A percentile compares a stretch with the other conserved stretches of the same genome.
Conservation (phyloP, 345 rosid genomes). For the Melastoma malabathricum region DNA sequence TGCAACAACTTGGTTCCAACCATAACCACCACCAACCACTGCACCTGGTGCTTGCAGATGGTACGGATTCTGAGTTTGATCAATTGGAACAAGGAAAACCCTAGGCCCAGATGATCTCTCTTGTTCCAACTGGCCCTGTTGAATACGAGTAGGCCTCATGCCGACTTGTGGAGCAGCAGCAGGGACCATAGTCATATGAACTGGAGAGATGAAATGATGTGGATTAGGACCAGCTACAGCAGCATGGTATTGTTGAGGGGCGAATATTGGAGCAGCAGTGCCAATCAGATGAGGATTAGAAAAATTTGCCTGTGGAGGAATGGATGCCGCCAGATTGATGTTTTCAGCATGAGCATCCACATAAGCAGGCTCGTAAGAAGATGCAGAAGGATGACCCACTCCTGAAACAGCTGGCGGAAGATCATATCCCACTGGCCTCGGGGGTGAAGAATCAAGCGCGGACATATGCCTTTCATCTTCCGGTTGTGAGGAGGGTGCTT, state of each 20-base stretch:
- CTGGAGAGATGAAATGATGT: conserved; percentile 32
- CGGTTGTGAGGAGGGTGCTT: conserved; percentile 18
- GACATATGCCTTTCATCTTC: conserved; percentile 33
- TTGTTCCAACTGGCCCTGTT: conserved; percentile 25
- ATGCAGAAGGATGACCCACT: conserved; percentile 13
- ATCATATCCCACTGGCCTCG: conserved; percentile 30
- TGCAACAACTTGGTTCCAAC: conserved; percentile 31
- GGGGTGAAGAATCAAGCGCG: conserved; percentile 15
- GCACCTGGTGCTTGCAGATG: conserved; percentile 21
- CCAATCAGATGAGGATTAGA: conserved; percentile 26
- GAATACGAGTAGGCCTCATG: conserved; percentile 29
- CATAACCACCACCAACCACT: conserved; percentile 37
- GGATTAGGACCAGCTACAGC: conserved; percentile 14
- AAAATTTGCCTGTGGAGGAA: conserved; percentile 32
- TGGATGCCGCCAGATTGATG: conserved; percentile 16
- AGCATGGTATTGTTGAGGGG: conserved; percentile 27
- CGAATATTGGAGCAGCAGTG: conserved; percentile 15
- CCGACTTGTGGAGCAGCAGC: conserved; percentile 27
- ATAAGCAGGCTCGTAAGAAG: conserved; percentile 20
- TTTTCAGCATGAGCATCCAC: conserved; percentile 31
- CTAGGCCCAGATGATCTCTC: conserved; percentile 26
- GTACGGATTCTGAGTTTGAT: conserved; percentile 27
- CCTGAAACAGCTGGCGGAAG: conserved; percentile 17
- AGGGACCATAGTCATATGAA: conserved; percentile 31
- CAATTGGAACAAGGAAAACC: conserved; percentile 39